Base-by-base conservation (phyloP, 129 eudicot species). In the Solidago caesia region DNA sequence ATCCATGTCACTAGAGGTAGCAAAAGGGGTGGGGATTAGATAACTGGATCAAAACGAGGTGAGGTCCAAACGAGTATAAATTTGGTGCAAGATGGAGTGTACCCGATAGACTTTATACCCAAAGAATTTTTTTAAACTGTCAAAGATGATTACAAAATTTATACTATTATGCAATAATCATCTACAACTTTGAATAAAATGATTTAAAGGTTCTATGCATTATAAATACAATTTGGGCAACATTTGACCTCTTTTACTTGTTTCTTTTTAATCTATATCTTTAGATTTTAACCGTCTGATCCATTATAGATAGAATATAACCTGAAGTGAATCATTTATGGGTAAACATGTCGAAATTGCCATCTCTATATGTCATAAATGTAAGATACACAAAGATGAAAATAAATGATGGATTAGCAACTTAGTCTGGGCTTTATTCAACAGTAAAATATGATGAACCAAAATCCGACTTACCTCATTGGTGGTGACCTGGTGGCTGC, bases 391-490 rank as follows among this genome's bases (percentile, higher is more conserved):
- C 21, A 7, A 5, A 62, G 7, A 33, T 33, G 45, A 53, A 3
- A 25, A 62, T 33, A 62, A 6, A 13, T 5, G 67, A 62, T 33
- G 67, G 7, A 33, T 43, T 15, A 29, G 67, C 45, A 62, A 62
- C 44, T 62, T 11, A 33, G 12, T 4, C 14, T 33, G 67, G 6
- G 27, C 27, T 29, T 42, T 5, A 29, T 27, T 68, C 9, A 49
- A 15, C 44, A 66, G 66, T 15, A 47, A 16, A 82, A 29, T 25
- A 73, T 73, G 27, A 71, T 51, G 51, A 27, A 14, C 55, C 1
- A 48, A 29, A 39, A 60, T 6, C 44, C 21, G 29, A 81, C 89
- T 81, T 81, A 64, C 97, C 96, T 87, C 96, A n/a, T 82, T 84
- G 78, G 87, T 52, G 51, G 83, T 75, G 75, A 87, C 88, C 79